Evolutionary conservation across 441 rosid species (phyloP).

Genomic region (Pelargonium australe): DNA sequence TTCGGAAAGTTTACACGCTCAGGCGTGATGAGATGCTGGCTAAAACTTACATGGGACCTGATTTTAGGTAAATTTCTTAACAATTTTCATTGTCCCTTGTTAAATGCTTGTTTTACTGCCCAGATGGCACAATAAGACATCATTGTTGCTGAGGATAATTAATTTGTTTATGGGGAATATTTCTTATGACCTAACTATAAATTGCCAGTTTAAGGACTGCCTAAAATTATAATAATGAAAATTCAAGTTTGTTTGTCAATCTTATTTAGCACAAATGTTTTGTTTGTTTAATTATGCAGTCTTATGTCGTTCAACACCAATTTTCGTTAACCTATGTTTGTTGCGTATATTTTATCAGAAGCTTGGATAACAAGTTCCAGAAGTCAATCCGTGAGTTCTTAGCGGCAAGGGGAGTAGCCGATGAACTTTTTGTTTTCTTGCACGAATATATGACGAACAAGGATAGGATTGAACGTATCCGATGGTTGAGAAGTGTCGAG

Average conservation of each 20-base stretch:
- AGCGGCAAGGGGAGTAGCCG: conserved; percentile 54
- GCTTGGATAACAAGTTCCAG: conserved; percentile 39
- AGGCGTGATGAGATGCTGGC: conserved; percentile 24
- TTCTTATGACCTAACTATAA: background rate
- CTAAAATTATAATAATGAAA: background rate
- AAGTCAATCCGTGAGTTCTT: conserved; percentile 35
- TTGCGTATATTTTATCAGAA: conserved; percentile 32
- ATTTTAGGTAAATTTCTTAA: conserved; percentile 35
- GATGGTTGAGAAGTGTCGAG: conserved; percentile 53
- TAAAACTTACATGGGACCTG: conserved; percentile 53
- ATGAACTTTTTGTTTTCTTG: conserved; percentile 49
- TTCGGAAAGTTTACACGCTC: conserved; percentile 45
- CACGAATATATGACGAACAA: conserved; percentile 71
- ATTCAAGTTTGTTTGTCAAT: background rate
- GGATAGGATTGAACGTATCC: conserved; percentile 60
- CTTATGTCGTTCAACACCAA: background rate
- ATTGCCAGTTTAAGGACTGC: background rate
- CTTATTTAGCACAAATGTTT: background rate
- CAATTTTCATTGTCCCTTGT: background rate
- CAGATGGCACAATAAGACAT: background rate
- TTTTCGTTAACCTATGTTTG: background rate
- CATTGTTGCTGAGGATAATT: background rate
- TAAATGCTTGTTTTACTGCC: background rate
- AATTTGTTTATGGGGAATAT: background rate
- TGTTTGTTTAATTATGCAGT: background rate